Evolutionary conservation across 1,284 basidiomycete species (phyloP), one percentile per base, ranked within the genome.

Genomic region (Leccinum subspadiceum): DNA sequence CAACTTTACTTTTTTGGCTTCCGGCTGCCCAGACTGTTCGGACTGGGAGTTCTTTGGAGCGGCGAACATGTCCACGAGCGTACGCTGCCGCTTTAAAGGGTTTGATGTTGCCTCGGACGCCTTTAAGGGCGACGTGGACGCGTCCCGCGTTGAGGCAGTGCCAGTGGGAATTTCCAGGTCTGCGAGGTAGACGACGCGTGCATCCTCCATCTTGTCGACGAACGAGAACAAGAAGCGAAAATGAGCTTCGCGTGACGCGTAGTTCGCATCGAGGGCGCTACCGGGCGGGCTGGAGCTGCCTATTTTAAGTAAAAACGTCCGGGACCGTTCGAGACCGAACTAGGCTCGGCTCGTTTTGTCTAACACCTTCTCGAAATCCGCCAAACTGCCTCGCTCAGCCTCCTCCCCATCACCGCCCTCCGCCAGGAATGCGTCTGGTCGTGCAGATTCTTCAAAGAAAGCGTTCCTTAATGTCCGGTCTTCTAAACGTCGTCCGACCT

Each of bases 361-460:
- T 53, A 56, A 41, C 12, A 44, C 29, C 46, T 55, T 37, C 22
- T 31, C 44, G 6, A 70, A 65, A 58, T 65, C 54, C 9, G 62
- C 62, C 84, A 89, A 82, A 69, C 85, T 90, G 87, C 80, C 86
- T 79, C 87, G 87, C 66, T 90, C 89, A 79, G 79, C 79, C 54
- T 90, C 89, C 13, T 90, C 90, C 3, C 89, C 88, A 1, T 90
- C 89, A 37, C 87, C 87, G 15, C 86, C 87, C 59, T 75, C 77
- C 62, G 77, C 77, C 60, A 79, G 71, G 69, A 77, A 76, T 70
- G 70, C 68, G 50, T 68, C 74, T 58, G 77, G 74, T 70, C 81
- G 82, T 60, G 72, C 73, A 64, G 82, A 84, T 60, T 62, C 66
- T 37, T 63, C 66, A 37, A 74, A 77, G 66, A 78, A 74, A 65